Base-by-base conservation (phyloP, 805 yeast genomes). In the Yarrowia sp. region DNA sequence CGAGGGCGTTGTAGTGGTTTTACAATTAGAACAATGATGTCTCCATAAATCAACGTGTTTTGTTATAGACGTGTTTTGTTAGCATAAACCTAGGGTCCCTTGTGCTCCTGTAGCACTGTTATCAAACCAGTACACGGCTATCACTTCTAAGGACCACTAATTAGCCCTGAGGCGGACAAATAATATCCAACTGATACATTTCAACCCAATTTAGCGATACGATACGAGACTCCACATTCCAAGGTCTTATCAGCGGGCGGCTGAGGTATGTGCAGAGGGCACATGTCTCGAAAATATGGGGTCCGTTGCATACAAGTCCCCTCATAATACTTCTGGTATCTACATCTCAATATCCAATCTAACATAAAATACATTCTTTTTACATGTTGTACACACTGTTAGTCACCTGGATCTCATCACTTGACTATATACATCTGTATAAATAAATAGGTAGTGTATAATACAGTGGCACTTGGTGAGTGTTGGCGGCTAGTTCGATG, bases 371-470 rank as follows among this genome's bases (percentile, higher is more conserved):
- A 51, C 61, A 55, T 38, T 55, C 36, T 38, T 38, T 28, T 41
- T 55, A 31, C 47, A 35, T 39, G 38, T 55, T 55, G 42, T 55
- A 55, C 61, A 55, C 47, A 39, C 47, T 38, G 43, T 18, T 38
- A 51, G 35, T 55, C 47, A 55, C 61, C 61, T 31, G 47, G 45
- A 55, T 55, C 61, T 55, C 61, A 55, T 55, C 61, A 55, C 47
- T 55, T 55, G 61, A 55, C 61, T 55, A 55, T 55, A 55, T 55
- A 55, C 61, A 55, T 55, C 61, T 55, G 61, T 55, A 55, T 55
- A 55, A 55, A 55, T 55, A 55, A 55, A 55, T 55, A 55, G 45
- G 61, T 55, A 55, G 61, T 55, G 61, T 55, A 55, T 55, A 55
- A 41, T 55, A 55, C 61, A 55, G 61, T 55, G 61, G 61, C 61